A percentile compares a stretch with the other conserved stretches of the same genome.
phyloP scores from a whole-genome alignment of 495 filamentous ascomycete species.

The Xylaria intraflava region DNA sequence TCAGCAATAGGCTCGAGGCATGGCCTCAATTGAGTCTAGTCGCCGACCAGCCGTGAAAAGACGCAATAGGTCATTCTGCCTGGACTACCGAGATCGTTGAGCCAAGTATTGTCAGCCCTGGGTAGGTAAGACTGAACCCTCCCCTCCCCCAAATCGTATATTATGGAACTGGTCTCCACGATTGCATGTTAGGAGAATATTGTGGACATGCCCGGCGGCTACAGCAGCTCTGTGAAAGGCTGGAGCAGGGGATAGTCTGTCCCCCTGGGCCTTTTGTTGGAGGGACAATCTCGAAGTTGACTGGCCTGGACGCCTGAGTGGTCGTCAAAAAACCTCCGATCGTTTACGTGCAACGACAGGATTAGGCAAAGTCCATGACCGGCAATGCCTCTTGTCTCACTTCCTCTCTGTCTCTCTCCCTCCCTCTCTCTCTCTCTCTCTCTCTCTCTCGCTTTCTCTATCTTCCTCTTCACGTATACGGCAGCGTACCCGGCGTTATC shows the following conservation, averaged over 20 bases:
- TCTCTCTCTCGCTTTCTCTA: constrained; percentile 14
- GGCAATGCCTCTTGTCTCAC: constrained; percentile 19
- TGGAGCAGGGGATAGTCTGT: constrained; percentile 26
- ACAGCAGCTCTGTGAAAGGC: constrained; percentile 40
- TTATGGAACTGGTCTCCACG: constrained; percentile 13
- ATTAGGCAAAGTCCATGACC: constrained; percentile 24
- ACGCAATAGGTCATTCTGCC: constrained; percentile 7
- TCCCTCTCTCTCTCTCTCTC: constrained; percentile 13
- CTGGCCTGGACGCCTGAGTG: constrained; percentile 19
- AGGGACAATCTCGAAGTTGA: constrained; percentile 27
- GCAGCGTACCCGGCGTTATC: too few species aligned
- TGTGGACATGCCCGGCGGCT: constrained; percentile 30
- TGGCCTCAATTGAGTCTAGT: constrained; percentile 1
- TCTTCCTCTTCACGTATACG: not conserved
- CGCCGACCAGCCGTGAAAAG: constrained; percentile 7
- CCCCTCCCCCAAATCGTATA: constrained; percentile 6
- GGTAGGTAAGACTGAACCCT: not conserved
- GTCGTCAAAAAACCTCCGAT: constrained; percentile 28
- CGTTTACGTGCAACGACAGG: constrained; percentile 28
- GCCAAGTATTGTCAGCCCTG: constrained; percentile 8
- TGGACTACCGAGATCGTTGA: constrained; percentile 14
- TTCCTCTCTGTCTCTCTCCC: constrained; percentile 13
- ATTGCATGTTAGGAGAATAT: constrained; percentile 3
- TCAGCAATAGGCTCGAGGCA: constrained; percentile 2
- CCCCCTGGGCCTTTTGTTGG: constrained; percentile 30